A percentile compares a stretch with the other conserved stretches of the same genome.
phyloP scores from a whole-genome alignment of 2,329 filamentous ascomycete genomes.

The Endoconidiophora laricicola region DNA sequence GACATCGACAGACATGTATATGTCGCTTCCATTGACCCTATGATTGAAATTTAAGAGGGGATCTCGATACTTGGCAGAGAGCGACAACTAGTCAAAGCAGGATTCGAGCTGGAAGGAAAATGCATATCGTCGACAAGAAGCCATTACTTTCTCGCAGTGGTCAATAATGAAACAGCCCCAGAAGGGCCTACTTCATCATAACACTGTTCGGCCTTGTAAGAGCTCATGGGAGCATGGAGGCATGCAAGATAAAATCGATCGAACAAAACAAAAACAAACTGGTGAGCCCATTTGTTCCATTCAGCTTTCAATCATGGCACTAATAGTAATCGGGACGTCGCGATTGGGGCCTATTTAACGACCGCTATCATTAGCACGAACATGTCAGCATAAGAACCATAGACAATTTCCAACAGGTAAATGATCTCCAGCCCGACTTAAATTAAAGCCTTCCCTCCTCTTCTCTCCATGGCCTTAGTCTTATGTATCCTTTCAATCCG shows the following conservation, averaged over 20 bases:
- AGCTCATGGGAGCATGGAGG: not conserved
- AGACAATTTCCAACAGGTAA: not conserved
- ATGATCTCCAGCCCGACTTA: not conserved
- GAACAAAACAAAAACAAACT: not conserved
- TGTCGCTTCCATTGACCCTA: not conserved
- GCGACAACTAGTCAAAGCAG: not conserved
- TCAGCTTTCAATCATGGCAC: too few species aligned
- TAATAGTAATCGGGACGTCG: not conserved
- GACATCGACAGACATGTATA: not conserved
- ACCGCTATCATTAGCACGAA: not conserved
- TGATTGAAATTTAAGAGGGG: not conserved
- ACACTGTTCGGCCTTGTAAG: not conserved
- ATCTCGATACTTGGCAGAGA: not conserved
- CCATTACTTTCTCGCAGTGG: not conserved
- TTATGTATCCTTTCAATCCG: not conserved
- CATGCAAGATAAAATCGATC: not conserved
- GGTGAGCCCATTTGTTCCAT: too few species aligned
- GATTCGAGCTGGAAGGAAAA: not conserved
- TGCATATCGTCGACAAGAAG: not conserved
- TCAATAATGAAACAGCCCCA: slow-evolving; percentile 8
- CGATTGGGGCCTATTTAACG: not conserved
- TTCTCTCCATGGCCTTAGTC: not conserved
- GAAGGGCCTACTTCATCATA: slow-evolving; percentile 11
- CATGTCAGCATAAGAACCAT: not conserved
- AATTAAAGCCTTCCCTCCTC: too few species aligned